phyloP scores from a whole-genome alignment of 2,329 filamentous ascomycete genomes.

The Plenodomus tracheiphilus region DNA sequence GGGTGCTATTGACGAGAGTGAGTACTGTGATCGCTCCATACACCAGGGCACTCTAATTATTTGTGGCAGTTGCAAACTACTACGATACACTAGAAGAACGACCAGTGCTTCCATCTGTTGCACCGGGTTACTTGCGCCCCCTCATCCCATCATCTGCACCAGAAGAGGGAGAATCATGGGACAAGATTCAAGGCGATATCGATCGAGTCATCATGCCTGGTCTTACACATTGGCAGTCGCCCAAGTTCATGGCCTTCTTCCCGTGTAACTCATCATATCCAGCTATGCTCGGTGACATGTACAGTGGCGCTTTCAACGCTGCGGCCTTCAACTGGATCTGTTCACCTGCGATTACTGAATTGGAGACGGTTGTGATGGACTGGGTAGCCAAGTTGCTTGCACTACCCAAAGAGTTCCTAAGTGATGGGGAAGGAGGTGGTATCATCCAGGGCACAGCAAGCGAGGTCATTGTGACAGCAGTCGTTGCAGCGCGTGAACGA shows the following conservation, averaged over 20 bases:
- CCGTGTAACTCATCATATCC: conserved; percentile 81
- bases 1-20: conserved; percentile 81
- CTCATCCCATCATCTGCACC: conserved; percentile 72
- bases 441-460: conserved; percentile 94
- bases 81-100: conserved; percentile 73
- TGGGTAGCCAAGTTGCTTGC: conserved; percentile 80
- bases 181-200: conserved; percentile 79
- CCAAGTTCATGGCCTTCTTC: conserved; percentile 94
- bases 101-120: conserved; percentile 74
- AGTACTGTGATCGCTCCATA: neutral
- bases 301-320: conserved; percentile 83
- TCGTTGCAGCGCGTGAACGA: conserved; percentile 80
- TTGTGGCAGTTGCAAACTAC: conserved; percentile 73
- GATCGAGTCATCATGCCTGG: conserved; percentile 86
- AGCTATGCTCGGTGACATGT: conserved; percentile 88
- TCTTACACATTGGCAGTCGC: conserved; percentile 91
- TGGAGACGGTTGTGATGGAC: conserved; percentile 91
- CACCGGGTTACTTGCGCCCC: conserved; percentile 82
- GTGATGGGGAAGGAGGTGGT: conserved; percentile 76
- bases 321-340: conserved; percentile 98
- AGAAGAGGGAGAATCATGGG: conserved; percentile 71
- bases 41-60: conserved; percentile 1
- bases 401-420: conserved; percentile 74
- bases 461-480: conserved; percentile 82
- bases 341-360: conserved; percentile 85